Evolutionary conservation across 2,329 filamentous ascomycete genomes (phyloP).

Genomic region (Fusarium nanum): DNA sequence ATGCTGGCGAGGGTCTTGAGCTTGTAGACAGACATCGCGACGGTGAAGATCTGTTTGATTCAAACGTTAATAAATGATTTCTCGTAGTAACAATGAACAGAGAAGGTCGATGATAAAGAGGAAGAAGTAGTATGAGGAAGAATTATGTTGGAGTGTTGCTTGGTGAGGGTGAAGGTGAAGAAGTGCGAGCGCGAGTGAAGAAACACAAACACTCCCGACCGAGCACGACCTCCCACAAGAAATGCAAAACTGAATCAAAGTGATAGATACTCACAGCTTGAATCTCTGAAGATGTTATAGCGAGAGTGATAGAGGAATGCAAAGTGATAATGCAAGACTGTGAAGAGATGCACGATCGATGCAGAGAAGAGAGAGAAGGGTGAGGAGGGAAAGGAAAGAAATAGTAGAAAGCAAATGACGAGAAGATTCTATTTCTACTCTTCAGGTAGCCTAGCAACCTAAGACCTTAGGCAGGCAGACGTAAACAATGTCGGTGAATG

Average conservation of each 20-base stretch:
- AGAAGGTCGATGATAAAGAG: not conserved
- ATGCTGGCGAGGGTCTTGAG: constrained; percentile 43
- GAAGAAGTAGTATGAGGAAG: not conserved
- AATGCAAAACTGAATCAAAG: no score
- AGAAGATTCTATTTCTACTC: constrained; percentile 24
- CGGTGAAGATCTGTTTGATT: constrained; percentile 21
- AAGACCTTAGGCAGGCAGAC: constrained; percentile 1
- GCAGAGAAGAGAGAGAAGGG: constrained; percentile 2
- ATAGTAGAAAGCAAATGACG: constrained; percentile 3
- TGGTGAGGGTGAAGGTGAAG: not conserved
- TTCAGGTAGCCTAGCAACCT: not conserved
- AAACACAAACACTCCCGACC: not conserved
- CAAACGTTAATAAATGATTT: constrained; percentile 1
- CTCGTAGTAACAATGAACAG: not conserved
- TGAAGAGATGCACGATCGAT: constrained; percentile 23
- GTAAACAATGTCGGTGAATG: constrained; percentile 28
- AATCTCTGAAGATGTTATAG: constrained; percentile 22
- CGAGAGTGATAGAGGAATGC: not conserved
- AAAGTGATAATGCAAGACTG: constrained; percentile 20
- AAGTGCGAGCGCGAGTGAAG: not conserved
- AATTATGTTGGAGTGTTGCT: not conserved
- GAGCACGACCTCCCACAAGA: not conserved
- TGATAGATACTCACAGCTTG: constrained; percentile 21
- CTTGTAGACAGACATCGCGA: constrained; percentile 48
- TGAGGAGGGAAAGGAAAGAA: constrained; percentile 20